A percentile compares a stretch with the other conserved stretches of the same genome.
These are phyloP conservation scores for Boletus edulis DNA, from an alignment of 768 basidiomycete species.

Conservation along the genomic window DNA sequence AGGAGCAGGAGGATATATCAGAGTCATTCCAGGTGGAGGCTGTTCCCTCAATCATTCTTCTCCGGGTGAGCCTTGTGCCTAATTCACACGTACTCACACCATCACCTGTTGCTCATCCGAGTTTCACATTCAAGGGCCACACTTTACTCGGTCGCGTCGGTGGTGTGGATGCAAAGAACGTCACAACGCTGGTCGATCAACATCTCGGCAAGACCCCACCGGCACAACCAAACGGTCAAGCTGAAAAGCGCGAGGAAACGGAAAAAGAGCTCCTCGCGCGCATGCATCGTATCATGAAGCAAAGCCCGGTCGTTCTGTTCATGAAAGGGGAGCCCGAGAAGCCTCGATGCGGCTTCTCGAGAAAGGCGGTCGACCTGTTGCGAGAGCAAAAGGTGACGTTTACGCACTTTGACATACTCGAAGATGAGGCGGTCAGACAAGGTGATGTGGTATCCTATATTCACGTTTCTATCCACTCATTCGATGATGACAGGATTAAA, in stretches of 20 bases:
- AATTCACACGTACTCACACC: not conserved
- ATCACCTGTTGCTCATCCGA: not conserved
- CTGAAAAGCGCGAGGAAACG: constrained; percentile 46
- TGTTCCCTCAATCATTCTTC: constrained; percentile 82
- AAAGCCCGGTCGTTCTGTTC: constrained; percentile 78
- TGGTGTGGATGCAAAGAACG: constrained; percentile 72
- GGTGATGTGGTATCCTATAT: constrained; percentile 42
- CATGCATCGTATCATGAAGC: constrained; percentile 70
- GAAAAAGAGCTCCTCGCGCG: constrained; percentile 65
- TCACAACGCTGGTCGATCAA: constrained; percentile 60
- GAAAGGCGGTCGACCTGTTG: constrained; percentile 68
- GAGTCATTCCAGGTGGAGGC: constrained; percentile 91
- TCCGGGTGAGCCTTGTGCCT: constrained; percentile 54
- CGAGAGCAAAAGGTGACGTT: constrained; percentile 64
- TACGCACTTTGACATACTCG: constrained; percentile 78
- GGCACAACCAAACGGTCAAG: constrained; percentile 1
- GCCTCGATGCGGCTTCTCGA: constrained; percentile 85
- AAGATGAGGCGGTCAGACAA: constrained; percentile 78
- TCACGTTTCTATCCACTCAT: constrained; percentile 4
- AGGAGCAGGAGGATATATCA: constrained; percentile 75
- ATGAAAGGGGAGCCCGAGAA: constrained; percentile 84
- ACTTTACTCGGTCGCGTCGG: constrained; percentile 72
- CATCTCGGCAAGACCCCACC: constrained; percentile 38
- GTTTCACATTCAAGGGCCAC: constrained; percentile 63
- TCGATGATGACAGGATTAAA: constrained; percentile 52